phyloP scores from a whole-genome alignment of 2,329 filamentous ascomycete genomes.

The Stagonosporopsis chrysanthemi region DNA sequence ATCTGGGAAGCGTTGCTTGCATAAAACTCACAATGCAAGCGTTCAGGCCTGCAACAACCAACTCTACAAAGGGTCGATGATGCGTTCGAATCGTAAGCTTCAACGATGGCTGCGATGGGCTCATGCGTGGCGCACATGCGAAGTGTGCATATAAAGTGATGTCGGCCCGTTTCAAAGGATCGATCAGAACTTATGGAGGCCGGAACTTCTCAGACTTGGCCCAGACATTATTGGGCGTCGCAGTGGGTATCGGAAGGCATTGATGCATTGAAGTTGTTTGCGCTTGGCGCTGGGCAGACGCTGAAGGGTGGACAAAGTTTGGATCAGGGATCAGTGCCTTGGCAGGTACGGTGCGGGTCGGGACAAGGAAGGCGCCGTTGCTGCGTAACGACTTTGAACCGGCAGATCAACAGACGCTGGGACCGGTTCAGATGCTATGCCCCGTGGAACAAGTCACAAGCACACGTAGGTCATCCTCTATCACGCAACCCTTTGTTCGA shows the following conservation, averaged over 20 bases:
- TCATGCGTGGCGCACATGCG: neutral
- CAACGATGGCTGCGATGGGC: neutral
- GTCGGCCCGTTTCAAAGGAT: neutral
- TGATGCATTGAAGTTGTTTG: conserved; percentile 8
- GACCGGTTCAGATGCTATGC: conserved; percentile 5
- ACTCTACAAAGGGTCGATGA: neutral
- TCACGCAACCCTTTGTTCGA: neutral
- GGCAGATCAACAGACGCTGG: conserved; percentile 15
- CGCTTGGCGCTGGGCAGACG: conserved; percentile 6
- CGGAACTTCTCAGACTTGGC: neutral
- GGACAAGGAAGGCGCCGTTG: conserved; percentile 17
- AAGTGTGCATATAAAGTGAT: neutral
- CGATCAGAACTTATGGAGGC: neutral
- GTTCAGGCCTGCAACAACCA: neutral
- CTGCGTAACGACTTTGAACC: conserved; percentile 14
- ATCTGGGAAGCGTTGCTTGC: neutral
- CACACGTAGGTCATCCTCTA: conserved; percentile 7
- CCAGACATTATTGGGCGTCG: neutral
- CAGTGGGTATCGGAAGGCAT: neutral
- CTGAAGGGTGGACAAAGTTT: conserved; percentile 5
- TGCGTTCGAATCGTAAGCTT: neutral
- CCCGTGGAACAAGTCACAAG: conserved; percentile 14
- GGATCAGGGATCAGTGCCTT: conserved; percentile 11
- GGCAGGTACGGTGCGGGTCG: conserved; percentile 15
- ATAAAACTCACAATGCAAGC: neutral